Base-by-base conservation (phyloP, 2,329 filamentous ascomycete genomes). In the Plectosphaerella sp. region DNA sequence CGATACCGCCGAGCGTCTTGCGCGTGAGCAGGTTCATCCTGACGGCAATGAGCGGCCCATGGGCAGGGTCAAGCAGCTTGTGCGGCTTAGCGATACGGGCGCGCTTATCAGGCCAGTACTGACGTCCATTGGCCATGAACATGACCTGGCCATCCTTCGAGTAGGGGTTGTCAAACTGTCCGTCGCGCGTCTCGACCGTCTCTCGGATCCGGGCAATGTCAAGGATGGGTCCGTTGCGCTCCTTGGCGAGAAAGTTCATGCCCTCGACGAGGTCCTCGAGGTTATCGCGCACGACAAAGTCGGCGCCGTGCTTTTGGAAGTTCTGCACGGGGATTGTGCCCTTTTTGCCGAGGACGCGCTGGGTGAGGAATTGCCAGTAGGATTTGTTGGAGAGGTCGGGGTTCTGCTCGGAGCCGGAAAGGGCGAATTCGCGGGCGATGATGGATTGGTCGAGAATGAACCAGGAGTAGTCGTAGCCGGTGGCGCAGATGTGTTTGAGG, bases 381-480 rank as follows among this genome's bases (percentile, higher is more conserved):
- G 76, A 83, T 68, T 85, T 85, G 62, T 62, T 66, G 1, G 80
- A 82, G 28, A 85, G 56, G 58, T 85, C 82, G 0, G 80, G 79
- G 66, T 85, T 48, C 68, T 85, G 82, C 65, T 85, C 82, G 0
- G 80, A 83, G 9, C 82, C 82, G 0, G 82, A 85, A 1, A 85
- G 74, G 12, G 77, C 80, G 53, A 85, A 84, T 63, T 85, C 82
- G 18, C 76, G 73, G n/a, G 78, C 77, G 46, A 84, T 78, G 59
- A 85, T 84, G 61, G 67, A 68, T 55, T 79, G 77, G 62, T 81
- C 73, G 3, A 82, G 72, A 51, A 85, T 73, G 66, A 85, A 85
- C 82, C 82, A 85, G 2, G 76, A 77, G 68, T 85, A 85, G 62
- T 84, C 80, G 65, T 83, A 77, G 1, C 82, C 82, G 0, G 82